Evolutionary conservation across 768 basidiomycete genomes (phyloP).

Genomic region (Russula griseocarnosa): DNA sequence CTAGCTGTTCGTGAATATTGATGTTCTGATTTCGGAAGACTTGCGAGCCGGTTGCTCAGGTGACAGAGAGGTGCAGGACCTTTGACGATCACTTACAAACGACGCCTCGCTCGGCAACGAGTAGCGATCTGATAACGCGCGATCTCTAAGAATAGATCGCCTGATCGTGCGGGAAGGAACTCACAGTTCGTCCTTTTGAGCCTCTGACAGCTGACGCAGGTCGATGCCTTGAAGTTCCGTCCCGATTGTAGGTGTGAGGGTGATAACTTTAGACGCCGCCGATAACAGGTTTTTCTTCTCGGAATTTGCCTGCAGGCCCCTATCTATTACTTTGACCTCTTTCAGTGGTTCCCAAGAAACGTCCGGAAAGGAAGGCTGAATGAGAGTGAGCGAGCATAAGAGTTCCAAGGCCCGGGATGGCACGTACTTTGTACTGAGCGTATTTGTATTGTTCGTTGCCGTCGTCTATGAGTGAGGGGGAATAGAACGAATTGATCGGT

Average conservation of each 20-base stretch:
- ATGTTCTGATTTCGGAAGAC: constrained; percentile 77
- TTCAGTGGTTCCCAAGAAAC: constrained; percentile 61
- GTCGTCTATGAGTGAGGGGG: constrained; percentile 43
- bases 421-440: constrained; percentile 54
- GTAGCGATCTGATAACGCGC: constrained; percentile 48
- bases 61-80: background rate
- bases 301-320: constrained; percentile 64
- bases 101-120: constrained; percentile 72
- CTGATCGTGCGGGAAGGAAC: constrained; percentile 29
- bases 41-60: constrained; percentile 31
- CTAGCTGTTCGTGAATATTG: constrained; percentile 62
- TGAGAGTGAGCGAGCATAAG: background rate
- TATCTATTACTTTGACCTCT: constrained; percentile 58
- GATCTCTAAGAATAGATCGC: background rate
- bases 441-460: constrained; percentile 51
- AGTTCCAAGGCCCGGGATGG: background rate
- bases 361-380: constrained; percentile 60
- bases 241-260: constrained; percentile 69
- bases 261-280: constrained; percentile 62
- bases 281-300: constrained; percentile 60
- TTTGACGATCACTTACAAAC: constrained; percentile 50
- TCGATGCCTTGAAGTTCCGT: constrained; percentile 74
- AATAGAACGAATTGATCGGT: constrained; percentile 64
- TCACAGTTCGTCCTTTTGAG: constrained; percentile 78
- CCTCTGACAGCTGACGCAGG: constrained; percentile 57